phyloP scores from a whole-genome alignment of 768 basidiomycete species.

The Thelephora ganbajun region DNA sequence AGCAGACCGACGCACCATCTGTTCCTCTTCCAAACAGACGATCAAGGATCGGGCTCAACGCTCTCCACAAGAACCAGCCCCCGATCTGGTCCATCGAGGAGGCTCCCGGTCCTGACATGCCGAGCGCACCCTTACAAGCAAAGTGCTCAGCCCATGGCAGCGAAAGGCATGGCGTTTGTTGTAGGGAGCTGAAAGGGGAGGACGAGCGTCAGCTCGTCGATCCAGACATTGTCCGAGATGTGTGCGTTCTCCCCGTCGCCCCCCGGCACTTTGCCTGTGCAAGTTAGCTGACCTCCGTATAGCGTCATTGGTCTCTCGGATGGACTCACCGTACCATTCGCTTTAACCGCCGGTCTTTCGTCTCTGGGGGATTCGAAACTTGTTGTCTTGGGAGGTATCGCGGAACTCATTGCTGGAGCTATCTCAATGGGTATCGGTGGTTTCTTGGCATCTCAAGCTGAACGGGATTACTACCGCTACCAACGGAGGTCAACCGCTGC shows the following conservation, averaged over 20 bases:
- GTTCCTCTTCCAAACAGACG: slow-evolving; percentile 9
- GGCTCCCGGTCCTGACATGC: slow-evolving; percentile 18
- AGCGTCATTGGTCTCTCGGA: slow-evolving; percentile 87
- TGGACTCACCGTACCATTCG: slow-evolving; percentile 85
- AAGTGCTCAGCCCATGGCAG: slow-evolving; percentile 45
- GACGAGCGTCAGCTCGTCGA: slow-evolving; percentile 74
- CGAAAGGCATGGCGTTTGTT: slow-evolving; percentile 56
- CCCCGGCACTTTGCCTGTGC: slow-evolving; percentile 1
- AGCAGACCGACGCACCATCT: slow-evolving; percentile 5
- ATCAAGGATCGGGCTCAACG: neutral
- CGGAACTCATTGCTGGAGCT: slow-evolving; percentile 92
- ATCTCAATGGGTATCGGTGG: slow-evolving; percentile 99
- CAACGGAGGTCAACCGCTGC: slow-evolving; percentile 58
- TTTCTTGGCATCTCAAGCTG: slow-evolving; percentile 93
- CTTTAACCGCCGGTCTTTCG: slow-evolving; percentile 77
- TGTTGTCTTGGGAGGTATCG: slow-evolving; percentile 90
- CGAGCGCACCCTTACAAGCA: slow-evolving; percentile 31
- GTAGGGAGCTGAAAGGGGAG: slow-evolving; percentile 71
- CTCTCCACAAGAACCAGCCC: slow-evolving; percentile 19
- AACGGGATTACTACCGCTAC: slow-evolving; percentile 89
- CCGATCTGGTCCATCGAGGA: slow-evolving; percentile 56
- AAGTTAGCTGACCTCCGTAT: slow-evolving; percentile 2
- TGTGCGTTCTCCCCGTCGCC: slow-evolving; percentile 34
- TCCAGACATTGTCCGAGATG: slow-evolving; percentile 78
- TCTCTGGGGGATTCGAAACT: slow-evolving; percentile 79